phyloP scores from a whole-genome alignment of 257 asterid species.

The Salvia hispanica region DNA sequence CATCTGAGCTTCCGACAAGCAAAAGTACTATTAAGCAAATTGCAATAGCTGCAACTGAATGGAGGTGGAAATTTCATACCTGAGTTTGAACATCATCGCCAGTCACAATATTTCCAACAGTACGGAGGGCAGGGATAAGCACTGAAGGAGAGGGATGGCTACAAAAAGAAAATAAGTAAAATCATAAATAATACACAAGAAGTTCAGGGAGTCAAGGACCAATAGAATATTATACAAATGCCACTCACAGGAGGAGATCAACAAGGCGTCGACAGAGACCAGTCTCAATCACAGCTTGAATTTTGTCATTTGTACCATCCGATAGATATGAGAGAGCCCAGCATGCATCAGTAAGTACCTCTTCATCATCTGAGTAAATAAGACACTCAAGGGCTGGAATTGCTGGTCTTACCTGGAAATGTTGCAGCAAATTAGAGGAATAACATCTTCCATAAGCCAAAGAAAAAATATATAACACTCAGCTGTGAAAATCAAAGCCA shows the following conservation, averaged over 20 bases:
- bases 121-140: slow-evolving; percentile 92
- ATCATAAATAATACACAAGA: slow-evolving; percentile 1
- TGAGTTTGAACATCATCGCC: slow-evolving; percentile 93
- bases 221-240: slow-evolving; percentile 15
- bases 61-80: slow-evolving; percentile 39
- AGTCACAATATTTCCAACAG: slow-evolving; percentile 92
- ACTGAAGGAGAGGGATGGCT: slow-evolving; percentile 96
- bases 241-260: slow-evolving; percentile 82
- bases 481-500: slow-evolving; percentile 6
- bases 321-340: slow-evolving; percentile 98
- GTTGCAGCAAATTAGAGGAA: not conserved
- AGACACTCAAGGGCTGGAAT: slow-evolving; percentile 85
- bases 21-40: not conserved
- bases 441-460: slow-evolving; percentile 11
- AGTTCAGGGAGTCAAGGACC: not conserved
- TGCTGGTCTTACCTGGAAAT: slow-evolving; percentile 72
- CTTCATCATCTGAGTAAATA: slow-evolving; percentile 79
- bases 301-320: slow-evolving; percentile 91
- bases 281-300: slow-evolving; percentile 91
- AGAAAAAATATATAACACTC: not conserved
- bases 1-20: not conserved
- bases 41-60: not conserved
- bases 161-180: slow-evolving; percentile 30
- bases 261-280: slow-evolving; percentile 84
- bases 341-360: slow-evolving; percentile 94